phyloP scores from a whole-genome alignment of 305 asterid genomes.

The Fraxinus nigra region DNA sequence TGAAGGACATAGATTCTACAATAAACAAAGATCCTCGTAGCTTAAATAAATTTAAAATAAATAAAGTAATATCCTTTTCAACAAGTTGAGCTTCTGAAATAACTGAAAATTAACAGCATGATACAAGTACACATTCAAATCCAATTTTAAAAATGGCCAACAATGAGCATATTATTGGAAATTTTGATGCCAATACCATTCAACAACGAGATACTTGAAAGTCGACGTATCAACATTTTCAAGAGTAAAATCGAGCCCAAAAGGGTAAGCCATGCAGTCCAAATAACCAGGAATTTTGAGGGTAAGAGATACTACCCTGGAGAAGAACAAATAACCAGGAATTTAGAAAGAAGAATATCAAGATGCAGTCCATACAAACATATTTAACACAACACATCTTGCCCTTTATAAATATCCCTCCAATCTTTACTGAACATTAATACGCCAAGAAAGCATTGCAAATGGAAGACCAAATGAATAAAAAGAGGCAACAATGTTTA shows the following conservation, averaged over 20 bases:
- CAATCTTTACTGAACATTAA: conserved; percentile 20
- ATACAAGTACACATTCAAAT: background rate
- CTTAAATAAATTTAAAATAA: background rate
- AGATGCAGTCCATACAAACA: conserved; percentile 9
- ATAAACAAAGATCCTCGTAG: background rate
- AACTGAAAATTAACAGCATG: background rate
- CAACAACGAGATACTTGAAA: too few relatives aligned
- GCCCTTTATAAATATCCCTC: conserved; percentile 19
- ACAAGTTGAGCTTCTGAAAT: background rate
- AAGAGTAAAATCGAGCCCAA: background rate
- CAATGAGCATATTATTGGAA: background rate
- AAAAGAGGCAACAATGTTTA: conserved; percentile 9
- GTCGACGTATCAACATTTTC: background rate
- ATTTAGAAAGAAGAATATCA: background rate
- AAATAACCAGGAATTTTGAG: too few relatives aligned
- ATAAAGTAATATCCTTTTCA: background rate
- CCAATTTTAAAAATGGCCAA: background rate
- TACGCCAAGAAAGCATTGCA: conserved; percentile 14
- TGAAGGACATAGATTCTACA: too few relatives aligned
- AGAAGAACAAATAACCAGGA: background rate
- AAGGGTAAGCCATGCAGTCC: background rate
- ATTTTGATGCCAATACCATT: background rate
- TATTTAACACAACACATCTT: conserved; percentile 8
- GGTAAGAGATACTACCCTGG: background rate
- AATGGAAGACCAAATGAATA: background rate